Base-by-base conservation (phyloP, 2,329 filamentous ascomycete genomes). In the Didymella lethalis region DNA sequence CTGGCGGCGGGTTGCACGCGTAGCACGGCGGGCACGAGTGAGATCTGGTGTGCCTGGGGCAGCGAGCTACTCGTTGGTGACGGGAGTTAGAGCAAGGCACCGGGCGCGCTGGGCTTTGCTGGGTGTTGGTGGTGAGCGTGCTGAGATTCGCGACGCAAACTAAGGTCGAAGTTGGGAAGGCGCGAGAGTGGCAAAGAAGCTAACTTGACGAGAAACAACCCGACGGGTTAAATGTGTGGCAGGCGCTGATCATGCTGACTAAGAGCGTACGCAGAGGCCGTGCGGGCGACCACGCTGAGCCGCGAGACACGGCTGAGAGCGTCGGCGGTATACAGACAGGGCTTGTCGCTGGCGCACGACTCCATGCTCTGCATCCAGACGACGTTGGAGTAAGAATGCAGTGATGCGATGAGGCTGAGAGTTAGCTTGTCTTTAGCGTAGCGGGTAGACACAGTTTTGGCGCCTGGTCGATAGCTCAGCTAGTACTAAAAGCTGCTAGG, bases 141-240 rank as follows among this genome's bases (percentile, higher is more conserved):
- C 61, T 68, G 64, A 75, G 73, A 76, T 75, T 75, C 68, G 74
- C 74, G 73, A 76, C 64, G 73, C 63, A 69, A 70, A 59, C 73
- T 76, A 76, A 68, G 57, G 68, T 73, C 71, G 54, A 70, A 75
- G 72, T 60, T 64, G 74, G 75, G 71, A 76, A 75, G 73, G 73
- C 68, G 65, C 63, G 60, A 63, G 58, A 66, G 69, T 67, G 71
- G 64, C 65, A 64, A 66, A 62, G 69, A 63, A 68, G 57, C 56
- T 59, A 59, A 59, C 46, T 50, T 40, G 56, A 58, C 56, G 56
- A 59, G 56, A 59, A 59, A 59, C 56, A 59, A 50, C 54, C 56
- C 56, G 56, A 59, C 41, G 47, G 51, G 34, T 50, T 64, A 61
- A 64, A 54, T 54, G 59, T 51, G 51, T 59, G 57, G 57, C 52